These are phyloP conservation scores for Barnettozyma wickerhamii DNA, from an alignment of 805 yeast genomes.

Conservation along the genomic window DNA sequence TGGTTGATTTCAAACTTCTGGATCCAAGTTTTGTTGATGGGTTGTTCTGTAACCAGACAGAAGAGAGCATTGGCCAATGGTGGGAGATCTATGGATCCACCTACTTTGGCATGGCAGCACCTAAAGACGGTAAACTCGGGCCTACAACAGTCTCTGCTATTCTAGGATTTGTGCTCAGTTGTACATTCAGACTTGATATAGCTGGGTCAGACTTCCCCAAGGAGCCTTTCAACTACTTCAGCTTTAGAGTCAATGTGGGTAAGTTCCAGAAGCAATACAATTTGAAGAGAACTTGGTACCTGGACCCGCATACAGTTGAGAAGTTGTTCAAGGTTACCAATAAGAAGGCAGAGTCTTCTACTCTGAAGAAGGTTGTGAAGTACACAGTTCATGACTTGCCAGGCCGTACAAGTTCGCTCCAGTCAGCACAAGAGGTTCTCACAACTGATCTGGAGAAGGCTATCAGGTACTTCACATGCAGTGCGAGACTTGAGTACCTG, in stretches of 20 bases:
- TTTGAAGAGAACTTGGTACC: conserved; percentile 44
- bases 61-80: conserved; percentile 69
- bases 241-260: conserved; percentile 60
- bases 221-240: conserved; percentile 78
- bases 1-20: conserved; percentile 73
- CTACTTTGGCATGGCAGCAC: conserved; percentile 28
- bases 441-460: conserved; percentile 34
- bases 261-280: conserved; percentile 74
- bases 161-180: conserved; percentile 69
- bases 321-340: conserved; percentile 44
- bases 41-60: conserved; percentile 72
- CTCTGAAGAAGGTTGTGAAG: conserved; percentile 63
- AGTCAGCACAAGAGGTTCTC: conserved; percentile 33
- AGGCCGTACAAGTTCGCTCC: conserved; percentile 33
- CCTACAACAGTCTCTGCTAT: conserved; percentile 74
- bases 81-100: conserved; percentile 71
- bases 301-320: conserved; percentile 54
- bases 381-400: conserved; percentile 67
- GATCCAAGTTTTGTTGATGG: conserved; percentile 79
- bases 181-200: conserved; percentile 59
- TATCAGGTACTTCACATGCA: conserved; percentile 22
- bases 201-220: conserved; percentile 63
- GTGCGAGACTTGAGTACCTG: conserved; percentile 34
- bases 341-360: conserved; percentile 41
- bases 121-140: conserved; percentile 53